Evolutionary conservation across 2,329 filamentous ascomycete species (phyloP).

Genomic region (Trichoderma endophyticum): DNA sequence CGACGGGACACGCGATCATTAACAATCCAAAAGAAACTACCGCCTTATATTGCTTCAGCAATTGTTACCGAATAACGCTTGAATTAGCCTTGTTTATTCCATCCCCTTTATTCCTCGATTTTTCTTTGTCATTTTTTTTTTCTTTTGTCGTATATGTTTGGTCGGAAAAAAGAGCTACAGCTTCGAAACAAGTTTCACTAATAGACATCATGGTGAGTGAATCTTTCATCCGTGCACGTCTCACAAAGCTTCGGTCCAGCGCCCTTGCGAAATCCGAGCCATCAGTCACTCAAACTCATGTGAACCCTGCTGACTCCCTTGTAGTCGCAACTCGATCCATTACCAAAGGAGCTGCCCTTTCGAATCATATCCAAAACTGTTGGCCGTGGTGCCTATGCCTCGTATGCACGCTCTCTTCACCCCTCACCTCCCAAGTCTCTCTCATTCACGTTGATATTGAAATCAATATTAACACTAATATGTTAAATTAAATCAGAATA

Average conservation of each 20-base stretch:
- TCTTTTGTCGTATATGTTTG: background rate
- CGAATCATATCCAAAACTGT: constrained; percentile 95
- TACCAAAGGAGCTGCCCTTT: constrained; percentile 84
- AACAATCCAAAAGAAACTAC: background rate
- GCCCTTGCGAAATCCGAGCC: background rate
- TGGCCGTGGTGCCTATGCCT: constrained; percentile 94
- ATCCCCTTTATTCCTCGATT: background rate
- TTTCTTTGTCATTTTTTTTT: background rate
- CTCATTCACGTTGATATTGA: background rate
- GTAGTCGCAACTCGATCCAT: constrained; percentile 83
- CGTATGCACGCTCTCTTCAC: constrained; percentile 52
- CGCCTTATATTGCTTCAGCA: background rate
- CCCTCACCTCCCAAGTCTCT: background rate
- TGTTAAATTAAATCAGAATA: constrained; percentile 55
- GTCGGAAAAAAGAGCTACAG: background rate
- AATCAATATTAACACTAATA: constrained; percentile 17
- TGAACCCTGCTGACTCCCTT: constrained; percentile 33
- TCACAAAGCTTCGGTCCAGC: background rate
- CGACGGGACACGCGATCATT: constrained; percentile 18
- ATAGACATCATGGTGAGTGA: constrained; percentile 16
- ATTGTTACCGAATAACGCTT: background rate
- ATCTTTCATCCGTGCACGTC: background rate
- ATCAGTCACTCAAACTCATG: background rate
- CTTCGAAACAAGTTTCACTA: constrained; percentile 2
- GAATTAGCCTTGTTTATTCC: background rate